Conservation (phyloP, 2,329 filamentous ascomycete genomes). For the Aureobasidium leucospermi region DNA sequence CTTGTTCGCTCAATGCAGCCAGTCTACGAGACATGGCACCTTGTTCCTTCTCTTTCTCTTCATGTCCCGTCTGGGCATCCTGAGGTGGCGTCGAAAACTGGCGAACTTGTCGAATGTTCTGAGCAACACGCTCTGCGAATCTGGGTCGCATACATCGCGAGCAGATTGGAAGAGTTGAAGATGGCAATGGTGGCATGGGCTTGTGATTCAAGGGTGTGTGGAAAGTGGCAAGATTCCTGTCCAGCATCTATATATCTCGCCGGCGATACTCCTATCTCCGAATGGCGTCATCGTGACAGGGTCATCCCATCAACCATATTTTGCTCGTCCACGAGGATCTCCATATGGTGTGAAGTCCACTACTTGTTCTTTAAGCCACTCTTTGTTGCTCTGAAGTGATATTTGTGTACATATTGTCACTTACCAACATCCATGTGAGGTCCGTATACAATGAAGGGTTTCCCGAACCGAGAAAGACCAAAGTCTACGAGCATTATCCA, state of each 20-base stretch:
- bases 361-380: no score
- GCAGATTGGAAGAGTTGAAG: conserved; percentile 25
- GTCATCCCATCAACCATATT: neutral
- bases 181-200: conserved; percentile 17
- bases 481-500: no score
- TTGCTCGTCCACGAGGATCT: neutral
- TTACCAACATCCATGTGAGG: no score
- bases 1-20: conserved; percentile 54
- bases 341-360: no score
- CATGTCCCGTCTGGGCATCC: conserved; percentile 7
- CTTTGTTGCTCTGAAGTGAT: no score
- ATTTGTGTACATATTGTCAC: no score
- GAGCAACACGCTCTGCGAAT: conserved; percentile 13
- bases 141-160: conserved; percentile 34
- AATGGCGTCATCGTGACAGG: neutral
- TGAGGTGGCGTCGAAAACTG: conserved; percentile 16
- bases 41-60: conserved; percentile 29
- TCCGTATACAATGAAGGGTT: no score
- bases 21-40: conserved; percentile 54
- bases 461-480: no score
- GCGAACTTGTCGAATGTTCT: neutral
- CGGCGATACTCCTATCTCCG: neutral
- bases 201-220: conserved; percentile 16
- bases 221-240: neutral
- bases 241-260: neutral